A percentile compares a stretch with the other conserved stretches of the same genome.
Conservation (phyloP, 352 stramenopile species). For the Phytophthora litchii region DNA sequence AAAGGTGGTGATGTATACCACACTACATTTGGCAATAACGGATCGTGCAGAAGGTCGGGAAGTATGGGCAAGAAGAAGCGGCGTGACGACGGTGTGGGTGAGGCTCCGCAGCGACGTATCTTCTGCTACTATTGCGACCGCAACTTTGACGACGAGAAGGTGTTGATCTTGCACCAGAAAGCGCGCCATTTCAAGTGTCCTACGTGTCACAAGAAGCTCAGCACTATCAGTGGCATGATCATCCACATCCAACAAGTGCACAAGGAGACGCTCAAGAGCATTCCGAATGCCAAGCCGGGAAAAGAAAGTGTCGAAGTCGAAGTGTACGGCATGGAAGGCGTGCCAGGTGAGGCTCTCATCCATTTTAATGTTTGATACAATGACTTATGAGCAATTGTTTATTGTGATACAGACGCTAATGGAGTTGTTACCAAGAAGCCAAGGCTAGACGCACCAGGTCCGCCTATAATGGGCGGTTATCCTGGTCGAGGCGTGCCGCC, state of each 20-base stretch:
- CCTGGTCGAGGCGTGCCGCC: conserved; percentile 50
- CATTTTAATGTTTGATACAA: not conserved
- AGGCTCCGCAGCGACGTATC: conserved; percentile 62
- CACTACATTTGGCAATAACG: conserved; percentile 13
- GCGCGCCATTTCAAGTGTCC: conserved; percentile 93
- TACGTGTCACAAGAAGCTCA: conserved; percentile 92
- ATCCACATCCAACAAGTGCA: conserved; percentile 91
- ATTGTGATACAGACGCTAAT: conserved; percentile 17
- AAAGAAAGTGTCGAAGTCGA: conserved; percentile 83
- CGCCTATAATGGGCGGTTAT: conserved; percentile 50
- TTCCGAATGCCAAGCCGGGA: conserved; percentile 88
- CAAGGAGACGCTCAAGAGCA: conserved; percentile 80
- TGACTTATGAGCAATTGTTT: conserved; percentile 19
- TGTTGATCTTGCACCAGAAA: conserved; percentile 94
- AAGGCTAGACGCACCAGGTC: conserved; percentile 40
- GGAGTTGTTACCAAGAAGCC: conserved; percentile 47
- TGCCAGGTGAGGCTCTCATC: conserved; percentile 52
- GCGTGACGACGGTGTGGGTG: conserved; percentile 54
- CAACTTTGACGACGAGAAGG: conserved; percentile 91
- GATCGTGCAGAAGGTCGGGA: conserved; percentile 19
- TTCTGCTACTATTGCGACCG: conserved; percentile 95
- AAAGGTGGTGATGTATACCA: conserved; percentile 5
- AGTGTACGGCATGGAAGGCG: conserved; percentile 91
- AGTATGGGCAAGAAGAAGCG: conserved; percentile 89
- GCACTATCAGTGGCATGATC: conserved; percentile 87